These are phyloP conservation scores for Nicotiana sylvestris DNA, from an alignment of 257 asterid genomes.

Conservation along the genomic window DNA sequence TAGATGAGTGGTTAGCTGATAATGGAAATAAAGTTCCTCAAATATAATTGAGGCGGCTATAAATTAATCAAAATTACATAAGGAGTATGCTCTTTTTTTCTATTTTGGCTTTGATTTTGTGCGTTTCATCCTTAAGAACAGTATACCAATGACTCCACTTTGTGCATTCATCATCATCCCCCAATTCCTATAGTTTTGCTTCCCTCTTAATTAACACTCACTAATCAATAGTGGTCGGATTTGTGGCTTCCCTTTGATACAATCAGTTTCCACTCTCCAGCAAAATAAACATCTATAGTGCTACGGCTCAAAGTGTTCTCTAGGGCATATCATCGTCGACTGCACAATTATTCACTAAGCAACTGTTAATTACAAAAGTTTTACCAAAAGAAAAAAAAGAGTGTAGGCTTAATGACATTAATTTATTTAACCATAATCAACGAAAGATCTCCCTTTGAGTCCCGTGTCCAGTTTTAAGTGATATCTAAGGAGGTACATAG, in stretches of 20 bases:
- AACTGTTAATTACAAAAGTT: not conserved
- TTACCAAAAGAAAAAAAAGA: not conserved
- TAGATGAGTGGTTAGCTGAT: not conserved
- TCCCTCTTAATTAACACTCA: slow-evolving; percentile 10
- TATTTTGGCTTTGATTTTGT: not conserved
- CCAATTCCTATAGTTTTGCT: not conserved
- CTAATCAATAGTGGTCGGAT: not conserved
- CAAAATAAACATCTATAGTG: not conserved
- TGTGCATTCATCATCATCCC: slow-evolving; percentile 12
- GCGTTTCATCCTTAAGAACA: slow-evolving; percentile 17
- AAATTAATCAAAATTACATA: not conserved
- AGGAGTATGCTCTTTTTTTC: not conserved
- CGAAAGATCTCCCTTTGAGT: not conserved
- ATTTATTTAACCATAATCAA: not conserved
- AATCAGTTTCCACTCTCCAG: slow-evolving; percentile 8
- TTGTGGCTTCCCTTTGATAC: slow-evolving; percentile 8
- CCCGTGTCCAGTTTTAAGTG: not conserved
- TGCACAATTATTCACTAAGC: not conserved
- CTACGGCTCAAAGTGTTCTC: not conserved
- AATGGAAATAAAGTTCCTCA: not conserved
- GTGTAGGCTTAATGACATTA: not conserved
- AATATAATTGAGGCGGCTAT: not conserved
- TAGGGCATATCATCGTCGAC: not conserved
- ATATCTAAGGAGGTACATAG: not conserved
- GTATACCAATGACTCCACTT: slow-evolving; percentile 19